Evolutionary conservation across 164 flowering plant genomes (phyloP), one percentile per base, ranked within the genome.

Genomic region (Tinospora cordifolia): DNA sequence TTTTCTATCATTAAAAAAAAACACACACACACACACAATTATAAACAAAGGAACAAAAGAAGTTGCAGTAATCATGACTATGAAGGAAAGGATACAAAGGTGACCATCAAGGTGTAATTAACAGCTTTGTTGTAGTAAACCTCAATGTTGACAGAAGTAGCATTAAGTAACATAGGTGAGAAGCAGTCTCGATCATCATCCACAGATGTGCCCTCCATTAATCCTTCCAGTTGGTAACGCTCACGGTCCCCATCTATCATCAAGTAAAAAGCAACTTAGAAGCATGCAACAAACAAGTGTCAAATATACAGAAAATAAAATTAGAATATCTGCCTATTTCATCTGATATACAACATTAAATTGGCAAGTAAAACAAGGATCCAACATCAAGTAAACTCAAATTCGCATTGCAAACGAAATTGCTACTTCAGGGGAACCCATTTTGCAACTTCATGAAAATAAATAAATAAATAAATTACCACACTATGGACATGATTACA

Each of bases 51-150:
- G 11, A 66, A 65, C 44, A 44, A 51, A 74, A 21, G 6, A 30
- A 44, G 46, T 72, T 34, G 59, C 39, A 63, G n/a, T n/a, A 44
- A 30, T 34, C 44, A 39, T 36, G n/a, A 15, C 57, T 27, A 44
- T 59, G 58, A 83, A 94, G 98, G 97, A 59, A 83, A 94, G 98
- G 97, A 94, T 94, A 94, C 99, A 84, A 94, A 94, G 67, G 97
- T 92, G 77, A 94, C 95, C 99, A 94, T 89, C 83, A 94, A 84
- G 69, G 99, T 94, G 80, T 92, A 94, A 75, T 94, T 94, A 71
- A 94, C 92, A 63, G 99, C 99, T 83, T 94, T 94, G 79, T 86
- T 94, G 79, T 92, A 92, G 84, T 94, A 94, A 70, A 90, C 89
- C 70, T 92, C 99, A 73, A 87, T 83, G 77, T 92, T 90, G 76